Percentiles rank a stretch among this genome's conserved stretches.
phyloP scores from a whole-genome alignment of 371 early-diverging fungal genomes.

The Lichtheimia hyalospora region DNA sequence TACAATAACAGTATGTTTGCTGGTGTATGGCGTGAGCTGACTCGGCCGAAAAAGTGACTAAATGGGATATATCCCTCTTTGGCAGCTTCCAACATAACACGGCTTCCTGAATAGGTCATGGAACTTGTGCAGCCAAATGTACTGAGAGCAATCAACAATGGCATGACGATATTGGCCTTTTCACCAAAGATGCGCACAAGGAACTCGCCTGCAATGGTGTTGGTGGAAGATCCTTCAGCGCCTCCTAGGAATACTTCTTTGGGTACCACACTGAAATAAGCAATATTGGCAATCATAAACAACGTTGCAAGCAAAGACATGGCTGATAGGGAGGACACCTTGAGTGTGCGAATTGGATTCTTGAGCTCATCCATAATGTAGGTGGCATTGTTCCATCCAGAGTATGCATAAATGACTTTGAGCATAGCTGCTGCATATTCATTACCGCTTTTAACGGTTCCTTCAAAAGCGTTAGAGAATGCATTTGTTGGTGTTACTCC shows the following conservation, averaged over 20 bases:
- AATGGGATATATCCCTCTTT: conserved; percentile 16
- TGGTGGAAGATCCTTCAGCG: conserved; percentile 2
- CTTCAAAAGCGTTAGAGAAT: conserved; percentile 15
- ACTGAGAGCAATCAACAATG: conserved; percentile 21
- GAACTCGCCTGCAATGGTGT: conserved; percentile 34
- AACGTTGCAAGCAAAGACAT: conserved; percentile 21
- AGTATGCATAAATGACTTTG: conserved; percentile 25
- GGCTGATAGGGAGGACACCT: conserved; percentile 21
- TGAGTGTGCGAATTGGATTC: conserved; percentile 29
- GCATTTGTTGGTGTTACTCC: conserved; percentile 5
- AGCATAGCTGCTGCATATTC: conserved; percentile 26
- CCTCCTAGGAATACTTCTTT: conserved; percentile 14
- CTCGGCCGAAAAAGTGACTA: conserved; percentile 9
- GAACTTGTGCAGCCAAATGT: conserved; percentile 23
- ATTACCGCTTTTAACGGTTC: conserved; percentile 11
- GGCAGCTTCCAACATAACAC: conserved; percentile 22
- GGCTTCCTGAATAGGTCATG: conserved; percentile 18
- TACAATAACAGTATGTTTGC: background rate
- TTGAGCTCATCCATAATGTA: conserved; percentile 36
- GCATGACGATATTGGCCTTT: conserved; percentile 15
- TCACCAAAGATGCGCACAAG: conserved; percentile 28
- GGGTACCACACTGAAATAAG: conserved; percentile 38
- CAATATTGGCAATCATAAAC: conserved; percentile 35
- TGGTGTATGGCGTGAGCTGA: background rate
- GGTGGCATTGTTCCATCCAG: conserved; percentile 29